A percentile compares a stretch with the other conserved stretches of the same genome.
Conservation (phyloP, 306 rosid species). For the Sechiopsis laciniata region DNA sequence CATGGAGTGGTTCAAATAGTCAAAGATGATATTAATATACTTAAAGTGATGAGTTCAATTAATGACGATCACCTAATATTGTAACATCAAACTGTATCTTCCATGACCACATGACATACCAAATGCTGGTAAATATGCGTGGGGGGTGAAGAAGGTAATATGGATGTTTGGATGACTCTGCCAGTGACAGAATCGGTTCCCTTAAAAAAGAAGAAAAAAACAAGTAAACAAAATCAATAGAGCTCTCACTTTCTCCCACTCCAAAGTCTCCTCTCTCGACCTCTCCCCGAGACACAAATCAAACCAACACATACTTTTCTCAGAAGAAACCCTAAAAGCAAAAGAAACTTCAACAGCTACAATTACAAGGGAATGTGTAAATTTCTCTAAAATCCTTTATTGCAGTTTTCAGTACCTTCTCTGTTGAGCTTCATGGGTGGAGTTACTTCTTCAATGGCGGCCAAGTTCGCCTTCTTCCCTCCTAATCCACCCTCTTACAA, state of each 20-base stretch:
- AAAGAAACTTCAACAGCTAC: background rate
- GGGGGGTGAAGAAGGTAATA: background rate
- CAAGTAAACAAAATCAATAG: slow-evolving; percentile 23
- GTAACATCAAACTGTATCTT: no score
- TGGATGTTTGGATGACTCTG: slow-evolving; percentile 17
- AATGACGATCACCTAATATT: no score
- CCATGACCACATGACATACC: no score
- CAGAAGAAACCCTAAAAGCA: background rate
- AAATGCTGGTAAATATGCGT: no score
- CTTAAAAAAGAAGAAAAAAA: no score
- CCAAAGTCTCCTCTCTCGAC: background rate
- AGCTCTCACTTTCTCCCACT: background rate
- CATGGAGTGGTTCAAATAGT: no score
- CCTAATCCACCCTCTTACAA: slow-evolving; percentile 80
- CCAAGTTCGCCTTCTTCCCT: slow-evolving; percentile 77
- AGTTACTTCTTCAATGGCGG: slow-evolving; percentile 87
- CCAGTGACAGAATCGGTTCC: background rate
- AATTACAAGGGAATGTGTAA: background rate
- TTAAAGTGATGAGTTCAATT: no score
- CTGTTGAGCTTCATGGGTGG: slow-evolving; percentile 51
- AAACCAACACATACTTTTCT: slow-evolving; percentile 7
- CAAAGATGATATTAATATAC: no score
- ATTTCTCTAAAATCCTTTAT: background rate
- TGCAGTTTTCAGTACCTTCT: background rate
- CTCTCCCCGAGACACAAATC: slow-evolving; percentile 14